Conservation (phyloP, 208 protist genomes). For the Tritrichomonas musculus region DNA sequence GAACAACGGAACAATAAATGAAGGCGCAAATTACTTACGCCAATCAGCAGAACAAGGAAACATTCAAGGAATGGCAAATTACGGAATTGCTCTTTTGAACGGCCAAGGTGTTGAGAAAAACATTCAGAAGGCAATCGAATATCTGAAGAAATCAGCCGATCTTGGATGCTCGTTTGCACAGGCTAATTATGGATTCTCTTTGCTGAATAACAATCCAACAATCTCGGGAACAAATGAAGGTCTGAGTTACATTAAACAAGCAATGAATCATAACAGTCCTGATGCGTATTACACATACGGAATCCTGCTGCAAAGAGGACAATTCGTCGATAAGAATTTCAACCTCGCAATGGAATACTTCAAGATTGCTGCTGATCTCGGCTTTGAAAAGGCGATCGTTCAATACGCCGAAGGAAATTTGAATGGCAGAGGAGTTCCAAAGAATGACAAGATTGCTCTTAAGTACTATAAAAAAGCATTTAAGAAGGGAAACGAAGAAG, state of each 20-base stretch:
- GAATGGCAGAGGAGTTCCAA: no score
- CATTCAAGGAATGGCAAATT: neutral
- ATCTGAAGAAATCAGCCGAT: neutral
- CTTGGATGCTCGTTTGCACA: neutral
- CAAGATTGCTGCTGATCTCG: no score
- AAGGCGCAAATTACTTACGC: neutral
- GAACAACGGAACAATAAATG: no score
- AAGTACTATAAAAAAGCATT: no score
- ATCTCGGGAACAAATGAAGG: neutral
- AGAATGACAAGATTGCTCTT: no score
- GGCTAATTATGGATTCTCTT: no score
- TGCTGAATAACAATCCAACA: neutral
- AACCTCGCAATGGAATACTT: no score
- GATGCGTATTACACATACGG: neutral
- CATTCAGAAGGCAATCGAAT: neutral
- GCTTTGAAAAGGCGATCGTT: no score
- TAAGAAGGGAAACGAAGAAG: no score
- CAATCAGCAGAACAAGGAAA: neutral
- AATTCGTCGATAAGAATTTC: no score
- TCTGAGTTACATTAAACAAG: neutral
- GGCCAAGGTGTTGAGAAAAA: neutral
- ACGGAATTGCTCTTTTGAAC: neutral
- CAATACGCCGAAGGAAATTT: no score
- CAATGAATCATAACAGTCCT: neutral
- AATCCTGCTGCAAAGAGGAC: no score